Percentiles rank a stretch among this genome's conserved stretches.
Conservation (phyloP, 805 yeast species). For the Tetrapisispora nanseiensis region DNA sequence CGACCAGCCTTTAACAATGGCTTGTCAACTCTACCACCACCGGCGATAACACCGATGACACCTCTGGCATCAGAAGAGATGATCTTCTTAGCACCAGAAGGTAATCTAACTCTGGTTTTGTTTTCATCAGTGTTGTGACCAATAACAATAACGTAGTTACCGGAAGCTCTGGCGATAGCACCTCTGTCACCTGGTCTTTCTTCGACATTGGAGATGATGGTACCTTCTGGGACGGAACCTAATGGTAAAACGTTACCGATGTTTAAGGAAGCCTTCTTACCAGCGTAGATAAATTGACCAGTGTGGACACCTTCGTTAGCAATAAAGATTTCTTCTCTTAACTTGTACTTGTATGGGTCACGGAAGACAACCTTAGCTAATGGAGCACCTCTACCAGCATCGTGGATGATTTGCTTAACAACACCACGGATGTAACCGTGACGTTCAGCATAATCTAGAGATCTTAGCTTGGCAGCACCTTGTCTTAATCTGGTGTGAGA, state of each 20-base stretch:
- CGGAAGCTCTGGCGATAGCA: conserved; percentile 98
- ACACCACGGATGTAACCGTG: conserved; percentile 99
- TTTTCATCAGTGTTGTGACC: conserved; percentile 99
- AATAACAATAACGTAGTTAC: conserved; percentile 97
- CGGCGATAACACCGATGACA: conserved; percentile 99
- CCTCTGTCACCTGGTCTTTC: conserved; percentile 99
- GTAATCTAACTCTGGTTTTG: conserved; percentile 98
- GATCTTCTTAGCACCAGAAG: conserved; percentile 98
- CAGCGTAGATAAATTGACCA: conserved; percentile 98
- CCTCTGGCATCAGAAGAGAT: conserved; percentile 96
- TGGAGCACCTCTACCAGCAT: conserved; percentile 99
- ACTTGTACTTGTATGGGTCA: conserved; percentile 97
- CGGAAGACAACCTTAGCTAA: conserved; percentile 98
- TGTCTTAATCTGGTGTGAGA: conserved; percentile 99
- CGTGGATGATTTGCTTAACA: conserved; percentile 97
- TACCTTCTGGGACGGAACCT: conserved; percentile 98
- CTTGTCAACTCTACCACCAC: conserved; percentile 99
- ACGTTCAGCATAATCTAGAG: conserved; percentile 98
- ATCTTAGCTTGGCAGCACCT: conserved; percentile 99
- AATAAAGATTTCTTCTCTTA: conserved; percentile 96
- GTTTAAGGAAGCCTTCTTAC: conserved; percentile 95
- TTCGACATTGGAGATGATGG: conserved; percentile 96
- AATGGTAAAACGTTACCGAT: conserved; percentile 96
- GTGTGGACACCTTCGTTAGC: conserved; percentile 99
- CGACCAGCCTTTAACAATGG: conserved; percentile 99